Evolutionary conservation across 108 stramenopile species (phyloP).

Genomic region (Aureococcus anophagefferens): DNA sequence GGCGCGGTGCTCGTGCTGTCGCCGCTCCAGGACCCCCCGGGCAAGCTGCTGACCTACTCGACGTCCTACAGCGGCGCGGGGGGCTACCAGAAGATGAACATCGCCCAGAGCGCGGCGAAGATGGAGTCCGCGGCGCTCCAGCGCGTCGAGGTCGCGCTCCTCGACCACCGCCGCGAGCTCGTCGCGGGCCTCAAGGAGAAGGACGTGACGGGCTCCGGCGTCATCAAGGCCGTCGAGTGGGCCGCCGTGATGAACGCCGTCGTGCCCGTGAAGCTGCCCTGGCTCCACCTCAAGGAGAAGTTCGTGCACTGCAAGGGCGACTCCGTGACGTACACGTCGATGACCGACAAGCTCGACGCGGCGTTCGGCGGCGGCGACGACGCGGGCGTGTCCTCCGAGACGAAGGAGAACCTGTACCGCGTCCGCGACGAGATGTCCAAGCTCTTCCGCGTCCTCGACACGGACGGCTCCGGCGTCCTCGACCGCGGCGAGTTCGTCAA

Average conservation of each 20-base stretch:
- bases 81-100: neutral
- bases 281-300: neutral
- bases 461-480: slow-evolving; percentile 5
- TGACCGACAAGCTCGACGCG: neutral
- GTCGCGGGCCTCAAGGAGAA: neutral
- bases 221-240: neutral
- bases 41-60: neutral
- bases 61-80: neutral
- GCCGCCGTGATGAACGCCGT: neutral
- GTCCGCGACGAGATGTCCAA: neutral
- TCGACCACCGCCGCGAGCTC: neutral
- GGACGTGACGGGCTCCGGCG: neutral
- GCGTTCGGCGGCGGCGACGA: neutral
- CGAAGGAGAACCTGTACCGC: neutral
- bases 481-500: slow-evolving; percentile 15
- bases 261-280: neutral
- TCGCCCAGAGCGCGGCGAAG: neutral
- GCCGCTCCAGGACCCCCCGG: slow-evolving; percentile 5
- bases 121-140: neutral
- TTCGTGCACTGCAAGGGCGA: neutral
- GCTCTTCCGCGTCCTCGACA: slow-evolving; percentile 8
- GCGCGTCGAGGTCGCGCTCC: neutral
- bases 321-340: neutral
- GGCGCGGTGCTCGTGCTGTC: slow-evolving; percentile 17
- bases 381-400: neutral